phyloP scores from a whole-genome alignment of 2,329 filamentous ascomycete species.

The Alternaria sp. region DNA sequence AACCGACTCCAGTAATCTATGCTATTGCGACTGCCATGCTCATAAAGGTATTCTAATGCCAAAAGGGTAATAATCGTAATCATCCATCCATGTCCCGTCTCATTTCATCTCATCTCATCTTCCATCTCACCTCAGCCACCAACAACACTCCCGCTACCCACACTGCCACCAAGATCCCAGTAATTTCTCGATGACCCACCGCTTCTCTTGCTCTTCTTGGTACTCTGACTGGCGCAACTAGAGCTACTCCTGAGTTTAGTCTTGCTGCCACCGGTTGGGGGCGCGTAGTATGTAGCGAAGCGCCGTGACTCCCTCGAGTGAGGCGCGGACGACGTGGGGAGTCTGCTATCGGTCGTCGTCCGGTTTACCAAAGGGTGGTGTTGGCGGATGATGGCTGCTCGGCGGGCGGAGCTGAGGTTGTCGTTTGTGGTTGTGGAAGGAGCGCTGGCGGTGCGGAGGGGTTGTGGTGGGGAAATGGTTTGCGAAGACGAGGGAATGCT shows the following conservation, averaged over 20 bases:
- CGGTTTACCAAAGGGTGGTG: slow-evolving; percentile 85
- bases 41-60: background rate
- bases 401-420: slow-evolving; percentile 58
- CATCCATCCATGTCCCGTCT: background rate
- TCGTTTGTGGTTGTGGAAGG: slow-evolving; percentile 11
- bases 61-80: background rate
- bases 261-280: background rate
- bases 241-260: slow-evolving; percentile 51
- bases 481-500: slow-evolving; percentile 26
- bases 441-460: background rate
- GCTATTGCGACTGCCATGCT: background rate
- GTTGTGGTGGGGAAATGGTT: slow-evolving; percentile 5
- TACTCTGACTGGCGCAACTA: slow-evolving; percentile 89
- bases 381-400: slow-evolving; percentile 83
- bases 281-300: slow-evolving; percentile 7
- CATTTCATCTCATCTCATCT: background rate
- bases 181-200: slow-evolving; percentile 81
- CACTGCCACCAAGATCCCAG: slow-evolving; percentile 86
- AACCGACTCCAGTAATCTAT: background rate
- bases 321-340: slow-evolving; percentile 32
- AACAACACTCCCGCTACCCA: slow-evolving; percentile 68
- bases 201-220: slow-evolving; percentile 72
- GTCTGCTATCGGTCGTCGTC: slow-evolving; percentile 28
- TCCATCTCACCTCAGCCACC: slow-evolving; percentile 27
- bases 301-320: slow-evolving; percentile 22